phyloP scores from a whole-genome alignment of 768 basidiomycete genomes.

The Termitomyces sp. region DNA sequence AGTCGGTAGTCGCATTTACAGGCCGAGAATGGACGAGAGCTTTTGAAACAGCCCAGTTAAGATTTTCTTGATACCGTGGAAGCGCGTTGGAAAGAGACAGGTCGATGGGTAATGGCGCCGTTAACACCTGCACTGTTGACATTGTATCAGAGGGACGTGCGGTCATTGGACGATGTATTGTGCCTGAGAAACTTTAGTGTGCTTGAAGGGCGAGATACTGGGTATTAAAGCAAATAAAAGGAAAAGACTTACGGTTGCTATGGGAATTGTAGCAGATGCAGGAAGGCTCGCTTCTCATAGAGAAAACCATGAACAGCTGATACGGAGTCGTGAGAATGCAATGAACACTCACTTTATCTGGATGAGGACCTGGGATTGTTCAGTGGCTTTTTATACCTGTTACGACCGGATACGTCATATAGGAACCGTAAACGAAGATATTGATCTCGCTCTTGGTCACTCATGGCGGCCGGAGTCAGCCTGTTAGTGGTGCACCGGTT shows the following conservation, averaged over 20 bases:
- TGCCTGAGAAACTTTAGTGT: slow-evolving; percentile 37
- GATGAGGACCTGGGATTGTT: slow-evolving; percentile 64
- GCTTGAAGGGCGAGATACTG: slow-evolving; percentile 40
- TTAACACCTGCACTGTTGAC: slow-evolving; percentile 55
- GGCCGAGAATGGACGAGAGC: slow-evolving; percentile 39
- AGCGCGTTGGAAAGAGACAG: slow-evolving; percentile 24
- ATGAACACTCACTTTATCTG: slow-evolving; percentile 58
- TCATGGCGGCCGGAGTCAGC: slow-evolving; percentile 50
- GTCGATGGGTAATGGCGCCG: slow-evolving; percentile 32
- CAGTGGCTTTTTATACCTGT: slow-evolving; percentile 16
- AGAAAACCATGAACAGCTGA: slow-evolving; percentile 20
- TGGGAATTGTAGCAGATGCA: slow-evolving; percentile 39
- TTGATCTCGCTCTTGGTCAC: slow-evolving; percentile 71
- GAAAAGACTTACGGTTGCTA: slow-evolving; percentile 7
- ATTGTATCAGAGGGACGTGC: slow-evolving; percentile 36
- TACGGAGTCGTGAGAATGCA: slow-evolving; percentile 1
- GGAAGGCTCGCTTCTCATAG: slow-evolving; percentile 68
- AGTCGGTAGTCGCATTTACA: slow-evolving; percentile 42
- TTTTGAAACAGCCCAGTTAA: slow-evolving; percentile 57
- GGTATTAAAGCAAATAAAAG: slow-evolving; percentile 16
- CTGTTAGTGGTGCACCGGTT: slow-evolving; percentile 36
- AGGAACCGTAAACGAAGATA: slow-evolving; percentile 82
- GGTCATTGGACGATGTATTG: slow-evolving; percentile 21
- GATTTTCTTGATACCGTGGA: slow-evolving; percentile 22
- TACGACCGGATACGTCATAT: slow-evolving; percentile 45